Evolutionary conservation across 768 basidiomycete species (phyloP).

Genomic region (Mycena olivaceomarginata): DNA sequence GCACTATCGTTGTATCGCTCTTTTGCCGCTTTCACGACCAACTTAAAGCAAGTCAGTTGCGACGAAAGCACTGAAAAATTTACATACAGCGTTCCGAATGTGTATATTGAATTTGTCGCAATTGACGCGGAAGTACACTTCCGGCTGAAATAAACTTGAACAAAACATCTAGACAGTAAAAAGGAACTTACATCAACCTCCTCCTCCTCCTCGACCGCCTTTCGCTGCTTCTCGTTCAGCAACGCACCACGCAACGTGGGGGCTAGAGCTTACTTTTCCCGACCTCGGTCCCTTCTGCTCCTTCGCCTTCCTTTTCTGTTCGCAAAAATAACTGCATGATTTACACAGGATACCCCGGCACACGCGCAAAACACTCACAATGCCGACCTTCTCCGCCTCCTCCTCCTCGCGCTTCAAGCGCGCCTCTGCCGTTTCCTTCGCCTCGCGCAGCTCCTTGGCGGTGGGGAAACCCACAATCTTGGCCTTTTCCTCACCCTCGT

Average conservation of each 20-base stretch:
- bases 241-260: neutral
- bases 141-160: constrained; percentile 66
- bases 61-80: neutral
- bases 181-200: constrained; percentile 78
- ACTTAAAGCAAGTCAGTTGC: constrained; percentile 63
- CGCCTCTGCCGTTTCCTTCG: constrained; percentile 79
- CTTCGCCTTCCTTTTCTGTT: constrained; percentile 79
- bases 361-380: constrained; percentile 68
- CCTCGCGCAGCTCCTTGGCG: constrained; percentile 85
- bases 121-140: constrained; percentile 90
- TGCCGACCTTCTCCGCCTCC: constrained; percentile 82
- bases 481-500: constrained; percentile 86
- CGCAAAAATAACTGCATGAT: constrained; percentile 43
- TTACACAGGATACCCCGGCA: constrained; percentile 38
- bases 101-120: constrained; percentile 91
- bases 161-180: constrained; percentile 6
- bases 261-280: constrained; percentile 67
- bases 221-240: constrained; percentile 52
- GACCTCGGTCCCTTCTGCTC: constrained; percentile 68
- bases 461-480: constrained; percentile 88
- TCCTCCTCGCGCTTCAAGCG: constrained; percentile 83
- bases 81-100: constrained; percentile 88
- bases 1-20: constrained; percentile 90
- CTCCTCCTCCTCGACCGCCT: constrained; percentile 72
- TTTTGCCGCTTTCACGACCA: constrained; percentile 84